Evolutionary conservation across 352 stramenopile genomes (phyloP).

Genomic region (Pythium pyrilobum): DNA sequence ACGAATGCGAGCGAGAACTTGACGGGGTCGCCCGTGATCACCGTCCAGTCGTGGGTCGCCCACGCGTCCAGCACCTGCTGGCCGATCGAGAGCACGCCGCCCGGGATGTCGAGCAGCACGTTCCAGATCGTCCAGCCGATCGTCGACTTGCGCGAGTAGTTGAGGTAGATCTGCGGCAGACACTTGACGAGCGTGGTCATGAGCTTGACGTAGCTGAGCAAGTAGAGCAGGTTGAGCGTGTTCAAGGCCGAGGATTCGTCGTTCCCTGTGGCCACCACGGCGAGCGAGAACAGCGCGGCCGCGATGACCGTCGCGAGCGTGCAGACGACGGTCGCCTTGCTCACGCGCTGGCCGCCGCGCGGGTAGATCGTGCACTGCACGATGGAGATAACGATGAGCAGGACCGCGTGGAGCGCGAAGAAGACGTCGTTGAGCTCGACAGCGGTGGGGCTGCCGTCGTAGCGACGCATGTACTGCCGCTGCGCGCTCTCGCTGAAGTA

Average conservation of each 20-base stretch:
- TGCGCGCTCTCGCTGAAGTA: slow-evolving; percentile 85
- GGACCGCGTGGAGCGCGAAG: slow-evolving; percentile 90
- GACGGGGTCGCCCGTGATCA: slow-evolving; percentile 92
- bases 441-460: slow-evolving; percentile 68
- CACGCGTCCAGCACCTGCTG: slow-evolving; percentile 91
- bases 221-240: slow-evolving; percentile 90
- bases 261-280: slow-evolving; percentile 34
- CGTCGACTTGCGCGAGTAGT: slow-evolving; percentile 92
- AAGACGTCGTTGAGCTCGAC: slow-evolving; percentile 90
- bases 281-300: slow-evolving; percentile 37
- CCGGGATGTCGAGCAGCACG: slow-evolving; percentile 96
- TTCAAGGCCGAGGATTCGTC: slow-evolving; percentile 48
- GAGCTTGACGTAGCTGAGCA: slow-evolving; percentile 93
- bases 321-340: slow-evolving; percentile 47
- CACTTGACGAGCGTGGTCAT: slow-evolving; percentile 93
- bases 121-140: slow-evolving; percentile 96
- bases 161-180: slow-evolving; percentile 93
- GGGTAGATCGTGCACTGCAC: slow-evolving; percentile 90
- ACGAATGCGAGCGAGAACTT: slow-evolving; percentile 94
- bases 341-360: slow-evolving; percentile 45
- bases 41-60: slow-evolving; percentile 88
- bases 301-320: slow-evolving; percentile 37
- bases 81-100: slow-evolving; percentile 85
- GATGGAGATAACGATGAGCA: slow-evolving; percentile 84
- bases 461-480: slow-evolving; percentile 73